These are phyloP conservation scores for Cornus florida DNA, from an alignment of 148 eudicot genomes.

Conservation along the genomic window DNA sequence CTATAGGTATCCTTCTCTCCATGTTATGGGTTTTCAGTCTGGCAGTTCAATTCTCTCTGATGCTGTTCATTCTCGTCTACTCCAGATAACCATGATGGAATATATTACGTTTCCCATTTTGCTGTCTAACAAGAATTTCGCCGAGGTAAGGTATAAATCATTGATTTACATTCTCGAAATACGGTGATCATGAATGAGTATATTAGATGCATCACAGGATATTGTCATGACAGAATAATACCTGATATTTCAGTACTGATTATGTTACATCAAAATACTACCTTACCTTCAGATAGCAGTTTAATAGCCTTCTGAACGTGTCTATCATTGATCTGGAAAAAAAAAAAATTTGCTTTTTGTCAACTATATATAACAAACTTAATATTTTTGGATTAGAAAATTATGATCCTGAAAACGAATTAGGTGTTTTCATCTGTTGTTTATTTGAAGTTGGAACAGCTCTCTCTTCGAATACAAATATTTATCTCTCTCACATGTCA, in stretches of 20 bases:
- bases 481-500: too few species aligned
- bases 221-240: background rate
- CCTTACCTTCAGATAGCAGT: too few species aligned
- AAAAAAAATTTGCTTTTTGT: background rate
- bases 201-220: background rate
- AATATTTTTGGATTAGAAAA: background rate
- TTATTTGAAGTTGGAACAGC: background rate
- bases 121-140: constrained; percentile 53
- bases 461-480: background rate
- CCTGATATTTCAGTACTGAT: background rate
- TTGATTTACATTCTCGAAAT: background rate
- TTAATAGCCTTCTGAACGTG: background rate
- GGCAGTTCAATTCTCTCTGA: constrained; percentile 35
- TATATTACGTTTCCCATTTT: constrained; percentile 80
- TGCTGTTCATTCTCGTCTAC: constrained; percentile 30
- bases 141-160: constrained; percentile 50
- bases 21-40: constrained; percentile 64
- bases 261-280: too few species aligned
- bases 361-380: background rate
- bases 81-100: constrained; percentile 47
- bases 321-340: background rate
- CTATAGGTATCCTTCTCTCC: constrained; percentile 70
- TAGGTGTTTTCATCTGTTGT: background rate
- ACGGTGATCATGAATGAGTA: background rate
- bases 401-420: background rate